Conservation (phyloP, 2,329 filamentous ascomycete genomes). For the Alternaria sp. region DNA sequence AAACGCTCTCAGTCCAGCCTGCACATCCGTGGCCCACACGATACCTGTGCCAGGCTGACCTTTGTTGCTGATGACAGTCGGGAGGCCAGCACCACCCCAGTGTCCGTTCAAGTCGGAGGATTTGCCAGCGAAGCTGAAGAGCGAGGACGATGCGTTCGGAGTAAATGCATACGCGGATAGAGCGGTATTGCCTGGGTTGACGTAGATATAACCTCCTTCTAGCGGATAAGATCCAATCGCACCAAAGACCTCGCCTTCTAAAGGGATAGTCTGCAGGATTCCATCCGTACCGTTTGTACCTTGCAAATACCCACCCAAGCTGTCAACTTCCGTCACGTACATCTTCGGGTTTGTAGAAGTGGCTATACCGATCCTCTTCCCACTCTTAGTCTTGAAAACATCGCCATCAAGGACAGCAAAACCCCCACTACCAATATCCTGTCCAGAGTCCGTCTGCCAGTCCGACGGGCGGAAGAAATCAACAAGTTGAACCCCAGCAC, state of each 20-base stretch:
- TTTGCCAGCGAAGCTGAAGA: slow-evolving; percentile 38
- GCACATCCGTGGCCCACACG: slow-evolving; percentile 51
- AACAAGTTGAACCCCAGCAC: slow-evolving; percentile 16
- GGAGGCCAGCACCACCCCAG: slow-evolving; percentile 39
- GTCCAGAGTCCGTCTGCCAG: slow-evolving; percentile 9
- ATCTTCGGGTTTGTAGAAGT: slow-evolving; percentile 39
- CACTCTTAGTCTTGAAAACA: slow-evolving; percentile 25
- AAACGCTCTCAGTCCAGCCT: slow-evolving; percentile 50
- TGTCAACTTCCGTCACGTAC: slow-evolving; percentile 29
- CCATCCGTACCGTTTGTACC: slow-evolving; percentile 23
- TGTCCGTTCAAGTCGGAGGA: slow-evolving; percentile 32
- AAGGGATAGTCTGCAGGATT: slow-evolving; percentile 29
- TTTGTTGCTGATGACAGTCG: slow-evolving; percentile 49
- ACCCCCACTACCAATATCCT: slow-evolving; percentile 24
- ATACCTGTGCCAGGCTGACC: slow-evolving; percentile 34
- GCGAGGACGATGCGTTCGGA: slow-evolving; percentile 11
- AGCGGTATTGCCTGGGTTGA: slow-evolving; percentile 35
- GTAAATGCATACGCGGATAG: slow-evolving; percentile 39
- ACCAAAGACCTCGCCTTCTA: slow-evolving; percentile 28
- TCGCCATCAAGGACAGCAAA: slow-evolving; percentile 20
- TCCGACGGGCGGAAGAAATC: slow-evolving; percentile 24
- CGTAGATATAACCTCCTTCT: slow-evolving; percentile 39
- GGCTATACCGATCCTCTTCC: slow-evolving; percentile 33
- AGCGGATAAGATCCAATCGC: slow-evolving; percentile 30
- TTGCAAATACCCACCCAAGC: slow-evolving; percentile 33